Evolutionary conservation across 805 yeast genomes (phyloP), one percentile per base, ranked within the genome.

Genomic region (Candida glaebosa): DNA sequence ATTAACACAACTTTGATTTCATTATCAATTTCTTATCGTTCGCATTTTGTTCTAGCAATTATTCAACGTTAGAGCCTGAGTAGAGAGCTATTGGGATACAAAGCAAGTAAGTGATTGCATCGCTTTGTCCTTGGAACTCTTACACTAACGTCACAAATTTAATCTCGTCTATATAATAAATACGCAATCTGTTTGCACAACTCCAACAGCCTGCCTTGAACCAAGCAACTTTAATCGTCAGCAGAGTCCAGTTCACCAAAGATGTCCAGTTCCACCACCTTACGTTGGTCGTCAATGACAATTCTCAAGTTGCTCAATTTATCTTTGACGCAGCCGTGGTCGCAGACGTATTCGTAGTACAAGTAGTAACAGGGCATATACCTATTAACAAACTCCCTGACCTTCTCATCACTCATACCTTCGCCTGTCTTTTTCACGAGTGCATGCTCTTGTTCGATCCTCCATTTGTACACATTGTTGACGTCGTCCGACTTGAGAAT

Each of bases 311-410:
- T 37, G 9, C 31, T 10, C 18, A 22, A 14, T 15, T 18, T 14
- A 18, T 20, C 16, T 19, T 20, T 20, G 3, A 36, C 38, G 3
- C 28, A 17, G 4, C 47, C 44, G 18, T 19, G 8, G 18, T 52
- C 45, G 45, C 70, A 63, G 56, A 81, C 61, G 1, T 65, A 57
- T 9, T 64, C 63, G 53, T 78, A 83, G 58, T 86, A 93, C 16
- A 90, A 54, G 46, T 78, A 75, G 53, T 91, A 91, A 28, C 84
- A 77, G 1, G 96, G 96, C 88, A 86, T 84, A 60, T 91, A 91
- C 45, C 96, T 74, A 45, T 83, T 79, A 8, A 91, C 82, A 67
- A 93, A 93, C 15, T 48, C 48, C 7, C 50, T 60, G 4, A 91
- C 96, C 51, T 83, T 75, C 1, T 56, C 70, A 50, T 86, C 93